phyloP scores from a whole-genome alignment of 371 early-diverging fungal genomes.

The Catenaria anguillulae region DNA sequence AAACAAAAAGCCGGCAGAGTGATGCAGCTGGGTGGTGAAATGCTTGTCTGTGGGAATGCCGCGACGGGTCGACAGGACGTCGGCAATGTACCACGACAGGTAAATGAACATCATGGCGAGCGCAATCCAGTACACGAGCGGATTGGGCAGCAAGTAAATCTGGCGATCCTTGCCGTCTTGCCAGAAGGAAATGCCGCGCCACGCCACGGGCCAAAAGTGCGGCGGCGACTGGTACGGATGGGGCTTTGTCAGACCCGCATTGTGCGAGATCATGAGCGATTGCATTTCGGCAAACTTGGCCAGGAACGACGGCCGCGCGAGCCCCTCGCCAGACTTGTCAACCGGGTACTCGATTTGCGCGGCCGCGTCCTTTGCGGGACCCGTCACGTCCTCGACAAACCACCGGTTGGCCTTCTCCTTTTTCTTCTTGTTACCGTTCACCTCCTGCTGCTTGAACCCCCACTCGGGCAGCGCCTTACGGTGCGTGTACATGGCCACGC shows the following conservation, averaged over 20 bases:
- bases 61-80: conserved; percentile 47
- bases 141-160: conserved; percentile 95
- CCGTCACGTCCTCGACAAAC: conserved; percentile 26
- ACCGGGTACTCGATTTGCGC: background rate
- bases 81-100: conserved; percentile 39
- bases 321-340: background rate
- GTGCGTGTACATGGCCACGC: conserved; percentile 67
- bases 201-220: conserved; percentile 65
- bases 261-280: conserved; percentile 61
- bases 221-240: conserved; percentile 82
- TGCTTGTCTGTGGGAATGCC: conserved; percentile 50
- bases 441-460: conserved; percentile 88
- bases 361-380: background rate
- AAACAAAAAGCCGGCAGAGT: conserved; percentile 60
- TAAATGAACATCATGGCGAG: conserved; percentile 48
- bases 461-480: conserved; percentile 72
- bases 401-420: conserved; percentile 57
- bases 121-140: conserved; percentile 74
- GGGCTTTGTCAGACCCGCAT: conserved; percentile 59
- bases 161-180: conserved; percentile 40
- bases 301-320: conserved; percentile 28
- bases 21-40: conserved; percentile 21
- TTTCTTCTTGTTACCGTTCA: conserved; percentile 88
- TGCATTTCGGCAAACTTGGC: conserved; percentile 69
- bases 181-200: conserved; percentile 84